A percentile compares a stretch with the other conserved stretches of the same genome.
Evolutionary conservation across 352 stramenopile species (phyloP).

Genomic region (Pythium sukuiense): DNA sequence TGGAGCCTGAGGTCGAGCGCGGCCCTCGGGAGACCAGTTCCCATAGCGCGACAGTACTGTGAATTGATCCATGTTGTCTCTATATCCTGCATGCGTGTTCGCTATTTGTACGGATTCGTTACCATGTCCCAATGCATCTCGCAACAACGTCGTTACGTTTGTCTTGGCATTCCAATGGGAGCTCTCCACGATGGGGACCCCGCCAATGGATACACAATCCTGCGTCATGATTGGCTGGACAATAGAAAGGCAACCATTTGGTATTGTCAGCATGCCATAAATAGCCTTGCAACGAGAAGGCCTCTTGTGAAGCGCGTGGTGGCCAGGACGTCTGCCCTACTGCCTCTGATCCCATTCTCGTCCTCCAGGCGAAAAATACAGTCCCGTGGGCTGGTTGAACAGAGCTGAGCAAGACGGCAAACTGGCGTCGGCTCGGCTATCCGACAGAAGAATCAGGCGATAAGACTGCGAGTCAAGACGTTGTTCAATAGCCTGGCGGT

Average conservation of each 20-base stretch:
- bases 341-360: constrained; percentile 5
- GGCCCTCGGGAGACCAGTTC: neutral
- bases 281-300: neutral
- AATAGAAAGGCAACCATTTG: neutral
- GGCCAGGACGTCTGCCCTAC: neutral
- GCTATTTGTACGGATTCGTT: neutral
- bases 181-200: no score
- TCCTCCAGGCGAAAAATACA: constrained; percentile 3
- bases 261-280: neutral
- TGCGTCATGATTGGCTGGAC: neutral
- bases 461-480: constrained; percentile 8
- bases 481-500: neutral
- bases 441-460: neutral
- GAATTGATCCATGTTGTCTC: neutral
- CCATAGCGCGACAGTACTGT: neutral
- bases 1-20: constrained; percentile 9
- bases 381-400: neutral
- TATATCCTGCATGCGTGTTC: neutral
- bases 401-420: neutral
- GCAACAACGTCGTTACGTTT: neutral
- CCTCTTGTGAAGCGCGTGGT: no score
- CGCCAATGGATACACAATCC: constrained; percentile 1
- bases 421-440: neutral
- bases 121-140: neutral
- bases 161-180: neutral